Conservation (phyloP, 1,139 yeast species). For the Saccharomycopsis hybrid region DNA sequence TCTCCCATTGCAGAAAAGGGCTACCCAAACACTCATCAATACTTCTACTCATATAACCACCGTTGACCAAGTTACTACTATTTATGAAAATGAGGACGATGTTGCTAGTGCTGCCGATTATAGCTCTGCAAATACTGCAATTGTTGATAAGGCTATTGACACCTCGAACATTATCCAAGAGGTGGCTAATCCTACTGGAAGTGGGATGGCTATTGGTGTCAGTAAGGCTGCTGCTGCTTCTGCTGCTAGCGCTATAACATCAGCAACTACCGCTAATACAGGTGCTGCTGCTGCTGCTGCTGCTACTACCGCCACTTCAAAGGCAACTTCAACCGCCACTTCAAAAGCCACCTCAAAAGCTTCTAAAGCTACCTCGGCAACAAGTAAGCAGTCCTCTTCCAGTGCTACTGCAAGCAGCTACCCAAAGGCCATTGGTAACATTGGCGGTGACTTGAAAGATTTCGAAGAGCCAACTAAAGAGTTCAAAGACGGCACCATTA, state of each 20-base stretch:
- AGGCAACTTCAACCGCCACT: slow-evolving; percentile 22
- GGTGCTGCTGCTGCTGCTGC: slow-evolving; percentile 22
- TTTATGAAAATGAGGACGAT: too few relatives aligned
- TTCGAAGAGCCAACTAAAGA: slow-evolving; percentile 45
- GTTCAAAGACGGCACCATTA: slow-evolving; percentile 58
- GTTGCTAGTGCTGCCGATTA: too few relatives aligned
- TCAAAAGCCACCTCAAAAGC: slow-evolving; percentile 20
- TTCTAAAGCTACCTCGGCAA: slow-evolving; percentile 14
- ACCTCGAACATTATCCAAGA: background rate
- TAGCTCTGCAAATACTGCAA: background rate
- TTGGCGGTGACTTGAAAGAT: slow-evolving; percentile 50
- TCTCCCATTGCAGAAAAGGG: too few relatives aligned
- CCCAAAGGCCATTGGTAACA: slow-evolving; percentile 26
- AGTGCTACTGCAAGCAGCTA: slow-evolving; percentile 24
- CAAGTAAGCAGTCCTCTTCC: slow-evolving; percentile 24
- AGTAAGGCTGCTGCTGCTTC: background rate
- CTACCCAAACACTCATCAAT: too few relatives aligned
- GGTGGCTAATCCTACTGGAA: background rate
- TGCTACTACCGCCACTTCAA: slow-evolving; percentile 22
- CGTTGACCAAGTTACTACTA: too few relatives aligned
- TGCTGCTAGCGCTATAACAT: too few relatives aligned
- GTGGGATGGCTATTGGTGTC: background rate
- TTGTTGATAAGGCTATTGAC: background rate
- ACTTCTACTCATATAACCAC: too few relatives aligned
- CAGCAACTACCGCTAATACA: too few relatives aligned